phyloP scores from a whole-genome alignment of 805 yeast species.

The Starmerella lactis-condensi region DNA sequence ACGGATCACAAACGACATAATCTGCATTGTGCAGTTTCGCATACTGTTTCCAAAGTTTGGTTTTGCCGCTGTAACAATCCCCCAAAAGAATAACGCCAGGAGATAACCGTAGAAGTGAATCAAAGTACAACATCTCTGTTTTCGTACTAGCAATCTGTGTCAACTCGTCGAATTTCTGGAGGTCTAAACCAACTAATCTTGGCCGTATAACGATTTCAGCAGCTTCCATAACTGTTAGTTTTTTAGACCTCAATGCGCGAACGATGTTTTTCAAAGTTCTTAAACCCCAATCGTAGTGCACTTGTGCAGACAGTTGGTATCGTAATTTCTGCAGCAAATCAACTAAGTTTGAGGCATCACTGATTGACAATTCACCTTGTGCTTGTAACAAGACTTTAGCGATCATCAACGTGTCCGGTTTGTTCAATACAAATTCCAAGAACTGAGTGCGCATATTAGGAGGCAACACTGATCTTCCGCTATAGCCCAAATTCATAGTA shows the following conservation, averaged over 20 bases:
- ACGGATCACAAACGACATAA: slow-evolving; percentile 46
- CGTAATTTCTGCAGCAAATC: slow-evolving; percentile 35
- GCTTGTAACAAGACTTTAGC: slow-evolving; percentile 54
- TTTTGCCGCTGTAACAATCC: slow-evolving; percentile 54
- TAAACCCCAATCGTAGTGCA: slow-evolving; percentile 80
- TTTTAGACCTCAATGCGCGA: slow-evolving; percentile 35
- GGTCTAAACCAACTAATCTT: slow-evolving; percentile 29
- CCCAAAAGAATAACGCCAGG: slow-evolving; percentile 78
- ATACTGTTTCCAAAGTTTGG: slow-evolving; percentile 34
- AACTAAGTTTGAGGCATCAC: slow-evolving; percentile 33
- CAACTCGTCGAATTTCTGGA: slow-evolving; percentile 28
- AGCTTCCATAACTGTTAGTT: slow-evolving; percentile 34
- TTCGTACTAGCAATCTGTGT: slow-evolving; percentile 1
- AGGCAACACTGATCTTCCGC: slow-evolving; percentile 67
- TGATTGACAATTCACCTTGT: slow-evolving; percentile 36
- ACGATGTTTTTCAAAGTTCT: slow-evolving; percentile 59
- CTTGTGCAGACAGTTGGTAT: slow-evolving; percentile 31
- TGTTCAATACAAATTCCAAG: slow-evolving; percentile 51
- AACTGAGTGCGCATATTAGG: slow-evolving; percentile 70
- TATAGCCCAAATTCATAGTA: slow-evolving; percentile 80
- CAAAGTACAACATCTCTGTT: slow-evolving; percentile 18
- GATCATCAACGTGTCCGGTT: slow-evolving; percentile 52
- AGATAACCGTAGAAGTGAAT: slow-evolving; percentile 40
- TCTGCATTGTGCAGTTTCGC: slow-evolving; percentile 29
- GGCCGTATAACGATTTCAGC: slow-evolving; percentile 45